A percentile compares a stretch with the other conserved stretches of the same genome.
Conservation (phyloP, 108 stramenopile genomes). For the Cyclostephanos invisitatus region DNA sequence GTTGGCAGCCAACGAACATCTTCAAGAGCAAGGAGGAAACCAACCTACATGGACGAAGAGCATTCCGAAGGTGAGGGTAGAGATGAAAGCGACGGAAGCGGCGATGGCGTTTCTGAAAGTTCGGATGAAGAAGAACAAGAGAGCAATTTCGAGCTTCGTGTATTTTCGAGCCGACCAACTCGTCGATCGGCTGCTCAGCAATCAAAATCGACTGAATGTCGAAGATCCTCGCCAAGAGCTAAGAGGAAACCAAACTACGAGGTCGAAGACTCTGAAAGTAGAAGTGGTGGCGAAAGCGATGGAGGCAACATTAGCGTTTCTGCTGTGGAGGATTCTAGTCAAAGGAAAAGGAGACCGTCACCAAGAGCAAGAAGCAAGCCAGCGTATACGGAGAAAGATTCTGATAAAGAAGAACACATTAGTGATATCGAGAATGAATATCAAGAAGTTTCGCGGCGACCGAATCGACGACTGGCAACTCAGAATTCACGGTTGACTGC, state of each 20-base stretch:
- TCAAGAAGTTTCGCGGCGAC: neutral
- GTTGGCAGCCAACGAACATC: constrained; percentile 17
- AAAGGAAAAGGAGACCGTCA: constrained; percentile 1
- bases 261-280: constrained; percentile 13
- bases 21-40: constrained; percentile 23
- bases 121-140: neutral
- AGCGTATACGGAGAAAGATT: neutral
- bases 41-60: constrained; percentile 29
- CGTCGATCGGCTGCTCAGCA: constrained; percentile 15
- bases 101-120: constrained; percentile 10
- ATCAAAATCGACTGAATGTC: neutral
- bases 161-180: neutral
- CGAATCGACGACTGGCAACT: constrained; percentile 6
- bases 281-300: neutral
- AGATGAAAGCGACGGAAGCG: constrained; percentile 7
- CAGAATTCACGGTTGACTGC: neutral
- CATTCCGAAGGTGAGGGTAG: neutral
- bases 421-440: constrained; percentile 11
- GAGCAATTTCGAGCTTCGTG: neutral
- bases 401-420: constrained; percentile 1
- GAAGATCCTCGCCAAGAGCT: constrained; percentile 17
- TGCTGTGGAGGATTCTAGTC: constrained; percentile 1
- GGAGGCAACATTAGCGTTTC: constrained; percentile 17
- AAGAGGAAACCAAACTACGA: constrained; percentile 23
- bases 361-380: constrained; percentile 10